Conservation (phyloP, 306 rosid genomes). For the Inga laurina region DNA sequence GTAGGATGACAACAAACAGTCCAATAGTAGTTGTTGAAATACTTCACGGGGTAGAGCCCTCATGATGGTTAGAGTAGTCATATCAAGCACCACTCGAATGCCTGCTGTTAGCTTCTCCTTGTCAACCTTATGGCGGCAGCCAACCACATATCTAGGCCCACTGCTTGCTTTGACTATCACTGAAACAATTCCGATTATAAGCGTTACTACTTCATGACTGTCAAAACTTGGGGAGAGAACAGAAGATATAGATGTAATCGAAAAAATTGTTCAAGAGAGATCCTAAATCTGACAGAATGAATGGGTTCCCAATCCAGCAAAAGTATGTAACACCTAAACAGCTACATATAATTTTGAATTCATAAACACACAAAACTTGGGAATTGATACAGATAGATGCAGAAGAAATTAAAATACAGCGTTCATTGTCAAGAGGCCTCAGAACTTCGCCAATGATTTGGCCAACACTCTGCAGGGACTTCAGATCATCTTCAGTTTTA, state of each 20-base stretch:
- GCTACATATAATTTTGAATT: neutral
- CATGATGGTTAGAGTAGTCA: conserved; percentile 70
- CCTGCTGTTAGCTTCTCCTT: conserved; percentile 74
- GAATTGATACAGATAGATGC: neutral
- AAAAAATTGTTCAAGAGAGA: neutral
- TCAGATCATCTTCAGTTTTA: conserved; percentile 80
- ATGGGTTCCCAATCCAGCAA: neutral
- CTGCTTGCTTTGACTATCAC: conserved; percentile 76
- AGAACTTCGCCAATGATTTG: conserved; percentile 79
- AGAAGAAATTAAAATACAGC: conserved; percentile 41
- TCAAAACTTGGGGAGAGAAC: neutral
- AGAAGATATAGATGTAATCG: neutral
- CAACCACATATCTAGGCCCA: conserved; percentile 73
- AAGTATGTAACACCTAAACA: neutral
- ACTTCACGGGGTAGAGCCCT: conserved; percentile 85
- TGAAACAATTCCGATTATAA: conserved; percentile 8
- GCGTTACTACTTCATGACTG: too few relatives aligned
- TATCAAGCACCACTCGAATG: conserved; percentile 76
- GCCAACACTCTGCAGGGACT: conserved; percentile 78
- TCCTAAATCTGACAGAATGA: neutral
- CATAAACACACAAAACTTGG: neutral
- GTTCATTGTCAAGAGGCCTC: conserved; percentile 74
- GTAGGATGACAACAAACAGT: neutral
- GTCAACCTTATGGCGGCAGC: conserved; percentile 72
- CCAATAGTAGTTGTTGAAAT: conserved; percentile 1